Percentiles rank a stretch among this genome's conserved stretches.
Evolutionary conservation across 108 stramenopile genomes (phyloP).

Genomic region (Mayamaea pseudoterrestris): DNA sequence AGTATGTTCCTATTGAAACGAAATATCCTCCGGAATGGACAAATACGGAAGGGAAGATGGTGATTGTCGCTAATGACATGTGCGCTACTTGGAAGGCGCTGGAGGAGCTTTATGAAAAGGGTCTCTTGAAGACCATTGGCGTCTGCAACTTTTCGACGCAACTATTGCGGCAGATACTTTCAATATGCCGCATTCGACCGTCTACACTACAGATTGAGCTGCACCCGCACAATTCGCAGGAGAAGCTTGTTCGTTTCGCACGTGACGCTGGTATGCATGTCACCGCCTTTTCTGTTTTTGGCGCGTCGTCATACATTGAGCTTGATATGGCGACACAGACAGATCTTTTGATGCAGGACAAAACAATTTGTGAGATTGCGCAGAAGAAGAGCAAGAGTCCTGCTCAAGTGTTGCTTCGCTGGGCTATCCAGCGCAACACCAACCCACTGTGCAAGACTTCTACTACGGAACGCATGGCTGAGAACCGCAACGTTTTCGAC

Average conservation of each 20-base stretch:
- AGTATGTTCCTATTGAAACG: slow-evolving; percentile 69
- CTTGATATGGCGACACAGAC: slow-evolving; percentile 64
- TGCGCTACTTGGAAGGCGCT: slow-evolving; percentile 81
- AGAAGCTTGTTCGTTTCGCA: slow-evolving; percentile 72
- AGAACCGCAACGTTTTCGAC: slow-evolving; percentile 71
- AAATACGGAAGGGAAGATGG: slow-evolving; percentile 74
- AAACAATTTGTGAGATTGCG: slow-evolving; percentile 41
- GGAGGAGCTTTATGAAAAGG: slow-evolving; percentile 51
- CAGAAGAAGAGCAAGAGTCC: slow-evolving; percentile 52
- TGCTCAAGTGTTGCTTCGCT: slow-evolving; percentile 81
- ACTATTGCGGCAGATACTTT: slow-evolving; percentile 63
- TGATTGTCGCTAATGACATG: slow-evolving; percentile 61
- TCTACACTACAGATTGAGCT: slow-evolving; percentile 81
- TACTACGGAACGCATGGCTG: slow-evolving; percentile 46
- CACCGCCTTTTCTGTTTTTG: slow-evolving; percentile 77
- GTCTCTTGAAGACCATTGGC: slow-evolving; percentile 58
- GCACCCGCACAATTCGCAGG: slow-evolving; percentile 80
- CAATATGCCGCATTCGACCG: slow-evolving; percentile 59
- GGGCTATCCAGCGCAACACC: slow-evolving; percentile 80
- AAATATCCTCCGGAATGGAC: slow-evolving; percentile 94
- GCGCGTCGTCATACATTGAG: slow-evolving; percentile 65
- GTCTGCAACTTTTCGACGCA: slow-evolving; percentile 81
- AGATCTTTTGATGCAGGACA: slow-evolving; percentile 52
- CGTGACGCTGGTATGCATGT: slow-evolving; percentile 63
- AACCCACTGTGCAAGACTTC: slow-evolving; percentile 71